Evolutionary conservation across 2,329 filamentous ascomycete genomes (phyloP).

Genomic region (Diplodia mutila): DNA sequence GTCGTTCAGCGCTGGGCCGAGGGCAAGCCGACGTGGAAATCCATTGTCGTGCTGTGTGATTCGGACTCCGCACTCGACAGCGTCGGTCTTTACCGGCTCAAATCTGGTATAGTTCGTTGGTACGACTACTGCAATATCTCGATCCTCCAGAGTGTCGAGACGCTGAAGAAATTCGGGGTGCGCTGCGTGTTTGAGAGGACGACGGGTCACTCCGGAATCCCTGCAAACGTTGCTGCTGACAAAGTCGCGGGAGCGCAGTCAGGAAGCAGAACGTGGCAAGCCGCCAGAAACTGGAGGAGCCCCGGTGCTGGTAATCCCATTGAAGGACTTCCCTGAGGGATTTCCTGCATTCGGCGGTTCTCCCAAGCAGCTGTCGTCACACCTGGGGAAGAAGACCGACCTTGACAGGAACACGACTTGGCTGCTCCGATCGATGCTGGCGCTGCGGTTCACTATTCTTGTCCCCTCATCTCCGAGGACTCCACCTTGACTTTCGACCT

Average conservation of each 20-base stretch:
- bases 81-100: background rate
- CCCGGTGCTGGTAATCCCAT: background rate
- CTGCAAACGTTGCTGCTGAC: background rate
- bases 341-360: no score
- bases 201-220: background rate
- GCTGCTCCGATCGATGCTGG: background rate
- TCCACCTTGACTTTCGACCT: no score
- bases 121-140: background rate
- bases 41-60: background rate
- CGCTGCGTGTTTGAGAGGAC: background rate
- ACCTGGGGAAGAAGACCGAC: background rate
- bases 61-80: fast-evolving
- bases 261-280: background rate
- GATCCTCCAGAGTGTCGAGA: background rate
- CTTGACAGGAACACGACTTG: background rate
- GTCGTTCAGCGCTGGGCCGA: background rate
- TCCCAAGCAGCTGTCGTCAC: background rate
- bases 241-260: background rate
- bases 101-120: background rate
- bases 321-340: background rate
- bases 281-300: background rate
- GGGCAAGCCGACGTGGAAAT: background rate
- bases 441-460: background rate
- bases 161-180: background rate
- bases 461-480: no score